Percentiles rank a stretch among this genome's conserved stretches.
These are phyloP conservation scores for Didymella arachidicola DNA, from an alignment of 2,329 filamentous ascomycete genomes.

Conservation along the genomic window DNA sequence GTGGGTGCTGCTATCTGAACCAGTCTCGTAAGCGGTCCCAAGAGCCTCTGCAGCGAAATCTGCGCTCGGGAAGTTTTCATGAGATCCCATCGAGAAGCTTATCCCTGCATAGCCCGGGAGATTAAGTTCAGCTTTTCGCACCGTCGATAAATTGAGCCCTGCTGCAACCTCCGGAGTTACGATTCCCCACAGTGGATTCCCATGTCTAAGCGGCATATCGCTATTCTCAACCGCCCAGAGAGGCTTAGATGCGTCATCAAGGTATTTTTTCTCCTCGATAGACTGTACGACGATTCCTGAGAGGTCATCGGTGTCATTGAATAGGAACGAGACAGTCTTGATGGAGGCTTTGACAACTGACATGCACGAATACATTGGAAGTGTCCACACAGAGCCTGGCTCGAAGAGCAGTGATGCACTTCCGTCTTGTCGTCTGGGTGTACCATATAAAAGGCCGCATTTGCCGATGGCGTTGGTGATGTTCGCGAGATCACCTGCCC, in stretches of 20 bases:
- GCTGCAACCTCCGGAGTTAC: background rate
- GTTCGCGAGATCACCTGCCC: background rate
- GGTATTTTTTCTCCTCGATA: background rate
- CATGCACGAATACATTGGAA: background rate
- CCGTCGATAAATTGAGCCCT: background rate
- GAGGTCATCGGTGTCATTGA: slow-evolving; percentile 53
- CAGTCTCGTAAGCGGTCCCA: background rate
- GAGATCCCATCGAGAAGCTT: background rate
- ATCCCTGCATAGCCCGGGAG: background rate
- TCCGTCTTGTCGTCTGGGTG: background rate
- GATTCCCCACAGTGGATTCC: background rate
- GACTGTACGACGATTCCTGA: slow-evolving; percentile 8
- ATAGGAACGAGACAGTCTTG: slow-evolving; percentile 55
- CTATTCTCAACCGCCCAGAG: slow-evolving; percentile 4
- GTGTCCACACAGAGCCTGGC: background rate
- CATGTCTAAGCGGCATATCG: background rate
- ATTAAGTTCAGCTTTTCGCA: background rate
- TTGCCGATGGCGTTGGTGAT: background rate
- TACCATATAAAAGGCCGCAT: background rate
- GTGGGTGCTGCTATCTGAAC: no score
- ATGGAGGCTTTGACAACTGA: slow-evolving; percentile 50
- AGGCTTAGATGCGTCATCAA: background rate
- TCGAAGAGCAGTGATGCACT: background rate
- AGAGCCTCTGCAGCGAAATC: background rate
- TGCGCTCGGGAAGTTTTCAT: background rate